Percentiles rank a stretch among this genome's conserved stretches.
These are phyloP conservation scores for Diaporthe citrichinensis DNA, from an alignment of 2,329 filamentous ascomycete genomes.

Conservation along the genomic window DNA sequence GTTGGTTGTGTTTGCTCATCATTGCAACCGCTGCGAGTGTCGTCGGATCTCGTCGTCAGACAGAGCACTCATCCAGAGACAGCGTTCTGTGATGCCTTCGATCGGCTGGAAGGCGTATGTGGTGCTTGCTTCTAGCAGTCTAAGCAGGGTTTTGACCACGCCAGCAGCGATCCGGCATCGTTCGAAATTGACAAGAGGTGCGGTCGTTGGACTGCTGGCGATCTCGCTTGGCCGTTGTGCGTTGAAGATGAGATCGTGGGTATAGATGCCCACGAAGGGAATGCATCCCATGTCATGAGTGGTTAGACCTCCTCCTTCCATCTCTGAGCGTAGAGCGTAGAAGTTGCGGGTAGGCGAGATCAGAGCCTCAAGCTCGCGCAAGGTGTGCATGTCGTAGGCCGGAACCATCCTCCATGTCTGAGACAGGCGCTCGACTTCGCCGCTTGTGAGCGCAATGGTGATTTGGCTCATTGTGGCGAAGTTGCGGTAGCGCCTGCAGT, in stretches of 20 bases:
- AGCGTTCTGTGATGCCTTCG: constrained; percentile 83
- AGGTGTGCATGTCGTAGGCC: constrained; percentile 72
- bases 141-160: constrained; percentile 83
- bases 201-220: constrained; percentile 74
- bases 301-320: constrained; percentile 74
- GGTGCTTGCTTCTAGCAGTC: constrained; percentile 84
- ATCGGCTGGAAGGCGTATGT: constrained; percentile 81
- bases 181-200: constrained; percentile 86
- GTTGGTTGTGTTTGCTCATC: constrained; percentile 34
- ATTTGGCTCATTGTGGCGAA: constrained; percentile 89
- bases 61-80: constrained; percentile 87
- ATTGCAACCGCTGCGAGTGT: constrained; percentile 66
- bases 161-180: constrained; percentile 81
- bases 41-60: constrained; percentile 80
- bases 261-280: constrained; percentile 87
- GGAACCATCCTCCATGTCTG: constrained; percentile 82
- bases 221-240: constrained; percentile 84
- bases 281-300: constrained; percentile 80
- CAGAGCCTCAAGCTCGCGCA: constrained; percentile 78
- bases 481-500: constrained; percentile 83
- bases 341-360: constrained; percentile 86
- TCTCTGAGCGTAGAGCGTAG: constrained; percentile 81
- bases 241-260: constrained; percentile 86
- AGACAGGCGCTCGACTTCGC: constrained; percentile 77
- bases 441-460: constrained; percentile 81